phyloP scores from a whole-genome alignment of 208 protist species.

The Leishmania arabica region DNA sequence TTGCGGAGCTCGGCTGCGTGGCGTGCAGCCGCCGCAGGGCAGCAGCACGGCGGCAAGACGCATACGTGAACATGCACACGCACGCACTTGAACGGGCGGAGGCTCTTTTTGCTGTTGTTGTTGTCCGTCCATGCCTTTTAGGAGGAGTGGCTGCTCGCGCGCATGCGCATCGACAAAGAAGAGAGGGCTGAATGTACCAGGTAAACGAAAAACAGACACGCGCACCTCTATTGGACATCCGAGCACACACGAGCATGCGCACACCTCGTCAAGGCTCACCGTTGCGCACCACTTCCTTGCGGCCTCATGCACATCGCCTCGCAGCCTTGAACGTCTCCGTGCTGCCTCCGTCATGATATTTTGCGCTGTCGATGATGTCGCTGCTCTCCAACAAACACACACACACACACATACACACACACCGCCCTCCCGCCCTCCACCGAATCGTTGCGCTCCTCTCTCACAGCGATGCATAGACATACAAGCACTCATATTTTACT shows the following conservation, averaged over 20 bases:
- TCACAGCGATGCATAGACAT: constrained; percentile 7
- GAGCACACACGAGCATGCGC: not conserved
- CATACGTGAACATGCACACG: not conserved
- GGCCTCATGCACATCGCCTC: no score
- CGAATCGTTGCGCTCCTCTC: not conserved
- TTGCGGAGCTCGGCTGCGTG: not conserved
- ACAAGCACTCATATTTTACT: constrained; percentile 1
- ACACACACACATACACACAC: not conserved
- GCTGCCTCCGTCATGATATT: not conserved
- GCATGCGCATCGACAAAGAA: not conserved
- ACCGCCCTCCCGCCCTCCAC: not conserved
- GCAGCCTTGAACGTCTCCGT: no score
- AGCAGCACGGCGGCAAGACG: not conserved
- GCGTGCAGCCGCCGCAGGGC: not conserved
- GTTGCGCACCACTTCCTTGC: not conserved
- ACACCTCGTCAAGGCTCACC: not conserved
- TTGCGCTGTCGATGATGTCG: not conserved
- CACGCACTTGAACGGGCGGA: not conserved
- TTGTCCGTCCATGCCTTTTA: not conserved
- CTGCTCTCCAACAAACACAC: not conserved
- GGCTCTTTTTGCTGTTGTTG: not conserved
- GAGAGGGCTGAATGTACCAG: not conserved
- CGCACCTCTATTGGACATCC: no score
- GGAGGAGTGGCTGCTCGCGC: not conserved
- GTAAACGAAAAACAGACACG: not conserved